Base-by-base conservation (phyloP, 2,329 filamentous ascomycete species). In the Aspergillus ibericus region DNA sequence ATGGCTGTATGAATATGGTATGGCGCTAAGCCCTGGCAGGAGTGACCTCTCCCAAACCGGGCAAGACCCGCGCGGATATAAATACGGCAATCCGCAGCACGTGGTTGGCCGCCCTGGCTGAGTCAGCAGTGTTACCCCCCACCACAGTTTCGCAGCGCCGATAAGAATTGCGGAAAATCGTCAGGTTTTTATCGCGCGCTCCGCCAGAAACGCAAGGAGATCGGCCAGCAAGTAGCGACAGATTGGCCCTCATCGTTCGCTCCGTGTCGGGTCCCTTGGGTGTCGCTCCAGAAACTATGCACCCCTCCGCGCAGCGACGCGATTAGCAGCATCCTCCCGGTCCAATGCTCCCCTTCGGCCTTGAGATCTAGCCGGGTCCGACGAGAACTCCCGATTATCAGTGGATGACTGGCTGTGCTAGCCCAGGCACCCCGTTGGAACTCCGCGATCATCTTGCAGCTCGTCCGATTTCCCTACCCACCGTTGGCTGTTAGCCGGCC, bases 101-200 rank as follows among this genome's bases (percentile, higher is more conserved):
- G 16, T 53, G 36, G 36, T 53, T 53, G 36, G 51, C 18, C 36
- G 35, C 25, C 38, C n/a, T 42, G 32, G 38, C 36, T 53, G 51
- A 53, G 36, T 53, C 51, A 53, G 15, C 36, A 5, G 10, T 29
- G 25, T 15, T 18, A n/a, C 25, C 10, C 50, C 50, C 51, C 51
- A 53, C 51, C 51, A 53, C 51, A 51, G 40, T 42, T 35, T 34
- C 29, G 8, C 29, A 32, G 29, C 29, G 29, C 29, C 29, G 29
- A 32, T 32, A 42, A 42, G 38, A 42, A 42, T 36, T n/a, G 10
- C 18, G 51, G 34, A 32, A 53, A 36, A 44, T 42, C 38, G 18
- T 25, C 34, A 42, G 38, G 32, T 25, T 51, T 51, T 40, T 40
- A 51, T 51, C 49, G 49, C 38, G 38, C 38, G 49, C 32, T 15